A percentile compares a stretch with the other conserved stretches of the same genome.
Conservation (phyloP, 805 yeast species). For the Saturnispora sanitii region DNA sequence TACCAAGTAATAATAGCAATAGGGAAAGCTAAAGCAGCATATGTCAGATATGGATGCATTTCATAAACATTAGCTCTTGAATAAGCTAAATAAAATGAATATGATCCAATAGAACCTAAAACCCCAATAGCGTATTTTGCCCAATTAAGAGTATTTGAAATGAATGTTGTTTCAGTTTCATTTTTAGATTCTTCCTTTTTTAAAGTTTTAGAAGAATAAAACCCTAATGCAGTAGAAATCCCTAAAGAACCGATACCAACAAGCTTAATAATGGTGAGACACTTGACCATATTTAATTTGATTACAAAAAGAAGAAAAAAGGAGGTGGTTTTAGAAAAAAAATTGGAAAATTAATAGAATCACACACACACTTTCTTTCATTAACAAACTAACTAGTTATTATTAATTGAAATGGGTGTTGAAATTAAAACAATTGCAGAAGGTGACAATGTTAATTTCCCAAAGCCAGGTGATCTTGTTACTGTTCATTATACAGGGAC, state of each 20-base stretch:
- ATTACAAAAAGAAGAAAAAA: too few relatives aligned
- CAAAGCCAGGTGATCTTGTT: neutral
- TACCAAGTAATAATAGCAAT: conserved; percentile 28
- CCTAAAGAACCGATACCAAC: conserved; percentile 63
- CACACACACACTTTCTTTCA: too few relatives aligned
- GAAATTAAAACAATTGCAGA: neutral
- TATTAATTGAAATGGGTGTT: neutral
- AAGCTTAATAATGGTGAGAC: conserved; percentile 48
- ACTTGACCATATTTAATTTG: conserved; percentile 44
- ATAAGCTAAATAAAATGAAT: conserved; percentile 47
- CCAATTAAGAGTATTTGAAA: conserved; percentile 9
- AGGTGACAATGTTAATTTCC: neutral
- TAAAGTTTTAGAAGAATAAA: neutral
- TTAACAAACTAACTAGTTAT: too few relatives aligned
- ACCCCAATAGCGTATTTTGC: conserved; percentile 18
- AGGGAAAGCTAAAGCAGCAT: conserved; percentile 49
- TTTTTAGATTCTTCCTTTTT: neutral
- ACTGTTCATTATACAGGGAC: neutral
- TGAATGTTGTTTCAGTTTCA: neutral
- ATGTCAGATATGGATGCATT: conserved; percentile 66
- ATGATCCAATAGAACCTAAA: conserved; percentile 41
- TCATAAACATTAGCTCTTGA: conserved; percentile 42
- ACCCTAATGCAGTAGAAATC: conserved; percentile 38
- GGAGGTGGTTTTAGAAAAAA: neutral
- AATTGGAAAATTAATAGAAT: neutral